Evolutionary conservation across 257 asterid genomes (phyloP).

Genomic region (Anisodus tanguticus): DNA sequence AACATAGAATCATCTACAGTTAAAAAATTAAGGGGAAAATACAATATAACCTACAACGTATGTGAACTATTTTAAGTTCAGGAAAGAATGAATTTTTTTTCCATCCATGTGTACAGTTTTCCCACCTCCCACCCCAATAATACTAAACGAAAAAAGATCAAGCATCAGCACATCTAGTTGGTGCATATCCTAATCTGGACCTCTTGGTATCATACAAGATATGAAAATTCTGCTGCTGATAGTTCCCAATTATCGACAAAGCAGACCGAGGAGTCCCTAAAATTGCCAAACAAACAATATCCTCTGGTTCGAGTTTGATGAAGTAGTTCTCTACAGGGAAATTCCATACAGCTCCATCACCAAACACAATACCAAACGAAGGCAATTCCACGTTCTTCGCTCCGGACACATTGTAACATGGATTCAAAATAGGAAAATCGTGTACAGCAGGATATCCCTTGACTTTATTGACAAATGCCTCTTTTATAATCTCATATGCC

Average conservation of each 20-base stretch:
- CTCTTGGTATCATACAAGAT: constrained; percentile 67
- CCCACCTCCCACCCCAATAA: constrained; percentile 22
- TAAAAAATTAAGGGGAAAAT: not conserved
- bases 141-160: constrained; percentile 29
- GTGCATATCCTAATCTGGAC: constrained; percentile 87
- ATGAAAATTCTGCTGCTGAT: constrained; percentile 93
- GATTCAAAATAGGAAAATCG: constrained; percentile 73
- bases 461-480: constrained; percentile 61
- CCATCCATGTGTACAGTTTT: constrained; percentile 40
- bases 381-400: constrained; percentile 55
- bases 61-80: constrained; percentile 18
- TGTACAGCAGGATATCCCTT: constrained; percentile 54
- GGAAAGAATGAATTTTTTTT: constrained; percentile 12
- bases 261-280: constrained; percentile 73
- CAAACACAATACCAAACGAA: constrained; percentile 69
- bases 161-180: constrained; percentile 69
- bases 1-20: constrained; percentile 26
- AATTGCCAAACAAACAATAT: constrained; percentile 79
- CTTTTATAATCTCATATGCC: constrained; percentile 64
- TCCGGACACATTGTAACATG: constrained; percentile 85
- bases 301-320: constrained; percentile 74
- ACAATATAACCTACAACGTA: constrained; percentile 13
- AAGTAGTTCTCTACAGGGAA: constrained; percentile 83
- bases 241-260: constrained; percentile 89
- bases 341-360: constrained; percentile 88